Evolutionary conservation across 257 asterid species (phyloP).

Genomic region (Eustoma russellianum): DNA sequence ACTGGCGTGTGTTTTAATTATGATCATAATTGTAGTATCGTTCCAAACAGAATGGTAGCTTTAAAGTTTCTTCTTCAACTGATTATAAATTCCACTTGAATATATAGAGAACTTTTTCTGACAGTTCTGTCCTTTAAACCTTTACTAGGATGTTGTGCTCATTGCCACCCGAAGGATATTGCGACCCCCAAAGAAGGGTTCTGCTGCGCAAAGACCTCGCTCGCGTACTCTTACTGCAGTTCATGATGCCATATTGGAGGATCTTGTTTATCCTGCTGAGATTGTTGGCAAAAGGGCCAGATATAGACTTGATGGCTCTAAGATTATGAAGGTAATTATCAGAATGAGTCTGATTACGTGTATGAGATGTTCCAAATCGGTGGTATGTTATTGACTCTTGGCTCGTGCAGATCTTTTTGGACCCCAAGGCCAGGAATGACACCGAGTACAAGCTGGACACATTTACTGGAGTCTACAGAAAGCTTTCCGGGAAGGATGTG

Average conservation of each 20-base stretch:
- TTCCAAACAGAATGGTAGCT: too few relatives aligned
- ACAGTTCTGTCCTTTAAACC: not conserved
- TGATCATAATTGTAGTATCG: too few relatives aligned
- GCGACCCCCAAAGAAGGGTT: constrained; percentile 88
- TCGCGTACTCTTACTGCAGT: constrained; percentile 77
- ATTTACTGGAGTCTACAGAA: constrained; percentile 35
- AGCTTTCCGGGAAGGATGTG: constrained; percentile 46
- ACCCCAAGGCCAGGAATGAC: constrained; percentile 33
- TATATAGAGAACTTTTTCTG: too few relatives aligned
- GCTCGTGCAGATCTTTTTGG: constrained; percentile 28
- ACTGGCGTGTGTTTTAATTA: too few relatives aligned
- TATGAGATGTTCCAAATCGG: not conserved
- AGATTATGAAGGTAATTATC: constrained; percentile 60
- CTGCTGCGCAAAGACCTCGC: constrained; percentile 80
- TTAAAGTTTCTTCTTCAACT: too few relatives aligned
- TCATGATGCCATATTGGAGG: constrained; percentile 84
- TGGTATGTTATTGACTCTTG: not conserved
- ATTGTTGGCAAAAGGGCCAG: constrained; percentile 66
- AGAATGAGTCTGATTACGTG: too few relatives aligned
- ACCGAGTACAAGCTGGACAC: constrained; percentile 44
- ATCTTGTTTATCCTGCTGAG: constrained; percentile 76
- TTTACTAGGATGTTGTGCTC: constrained; percentile 49
- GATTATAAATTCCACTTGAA: too few relatives aligned
- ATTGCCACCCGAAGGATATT: constrained; percentile 73
- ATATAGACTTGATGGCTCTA: constrained; percentile 75